Base-by-base conservation (phyloP, 306 rosid genomes). In the Arachis stenosperma region DNA sequence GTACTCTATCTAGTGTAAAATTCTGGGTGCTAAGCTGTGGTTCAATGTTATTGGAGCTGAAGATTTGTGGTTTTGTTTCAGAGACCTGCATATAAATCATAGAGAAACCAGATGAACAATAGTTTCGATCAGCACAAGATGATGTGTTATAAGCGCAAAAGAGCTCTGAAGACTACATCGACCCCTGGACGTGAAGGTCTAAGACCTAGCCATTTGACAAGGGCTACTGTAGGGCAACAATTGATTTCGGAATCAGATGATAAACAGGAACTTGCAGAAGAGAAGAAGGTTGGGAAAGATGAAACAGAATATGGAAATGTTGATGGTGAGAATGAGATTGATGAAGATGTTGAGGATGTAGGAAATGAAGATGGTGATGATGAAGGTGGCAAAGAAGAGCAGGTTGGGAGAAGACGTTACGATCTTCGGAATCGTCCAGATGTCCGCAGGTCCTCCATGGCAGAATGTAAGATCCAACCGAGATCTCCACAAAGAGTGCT, bases 341-440 rank as follows among this genome's bases (percentile, higher is more conserved):
- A 88, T 15, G 93, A 63, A 9, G 98, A 89, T 48, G 93, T 60
- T 3, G 92, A 84, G 52, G 90, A 79, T 59, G 92, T 87, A 57
- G 91, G 76, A 6, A 85, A 77, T 33, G 92, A 85, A 11, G 92
- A 83, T 67, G 92, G 86, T 58, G 92, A 85, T 42, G 97, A 88
- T 57, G 56, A 90, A 80, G 97, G 89, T 70, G 55, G 55, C 2
- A 6, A 51, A 13, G 55, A 51, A 51, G 22, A 51, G 56, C 94
- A 89, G 60, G 97, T 91, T 48, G 98, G 92, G 52, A 83, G 89
- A 69, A 91, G 97, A 78, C 89, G 96, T n/a, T 94, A 94, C 58
- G 98, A 94, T 86, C 97, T 94, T 78, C 89, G 98, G 54, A 91
- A 94, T 75, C 98, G 98, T 75, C 81, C 85, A 12, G 98, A 89